Conservation (phyloP, 2,329 filamentous ascomycete genomes). For the Lomentospora prolificans region DNA sequence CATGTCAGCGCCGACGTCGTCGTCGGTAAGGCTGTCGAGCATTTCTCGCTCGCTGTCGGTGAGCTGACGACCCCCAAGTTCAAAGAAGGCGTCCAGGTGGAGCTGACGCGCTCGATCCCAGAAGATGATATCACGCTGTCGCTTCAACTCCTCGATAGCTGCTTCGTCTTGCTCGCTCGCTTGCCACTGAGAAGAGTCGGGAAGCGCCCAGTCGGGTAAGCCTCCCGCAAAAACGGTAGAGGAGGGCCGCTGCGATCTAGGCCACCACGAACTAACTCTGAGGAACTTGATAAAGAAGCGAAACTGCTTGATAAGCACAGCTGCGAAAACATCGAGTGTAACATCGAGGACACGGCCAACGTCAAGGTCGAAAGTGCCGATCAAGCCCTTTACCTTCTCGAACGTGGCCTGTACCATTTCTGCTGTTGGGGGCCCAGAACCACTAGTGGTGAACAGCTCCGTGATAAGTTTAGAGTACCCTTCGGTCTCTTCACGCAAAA, state of each 20-base stretch:
- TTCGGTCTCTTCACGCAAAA: constrained; percentile 89
- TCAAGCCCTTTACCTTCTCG: constrained; percentile 84
- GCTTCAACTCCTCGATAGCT: constrained; percentile 43
- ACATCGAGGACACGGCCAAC: constrained; percentile 92
- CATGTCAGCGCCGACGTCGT: constrained; percentile 33
- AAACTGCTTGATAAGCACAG: constrained; percentile 83
- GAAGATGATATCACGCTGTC: constrained; percentile 62
- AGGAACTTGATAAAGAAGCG: constrained; percentile 92
- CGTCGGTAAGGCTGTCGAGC: constrained; percentile 21
- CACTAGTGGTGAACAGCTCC: constrained; percentile 85
- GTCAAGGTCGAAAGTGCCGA: constrained; percentile 94
- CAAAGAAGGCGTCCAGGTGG: constrained; percentile 79
- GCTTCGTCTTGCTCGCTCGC: constrained; percentile 61
- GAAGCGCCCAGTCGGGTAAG: constrained; percentile 78
- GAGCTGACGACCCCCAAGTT: constrained; percentile 66
- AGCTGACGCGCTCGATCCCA: constrained; percentile 70
- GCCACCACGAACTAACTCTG: constrained; percentile 94
- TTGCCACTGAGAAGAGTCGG: constrained; percentile 53
- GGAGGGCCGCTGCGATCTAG: constrained; percentile 43
- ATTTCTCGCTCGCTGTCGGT: constrained; percentile 46
- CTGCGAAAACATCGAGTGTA: constrained; percentile 88
- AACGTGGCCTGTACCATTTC: constrained; percentile 78
- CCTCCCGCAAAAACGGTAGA: constrained; percentile 45
- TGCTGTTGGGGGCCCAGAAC: constrained; percentile 60
- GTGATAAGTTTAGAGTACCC: constrained; percentile 95